Percentiles rank a stretch among this genome's conserved stretches.
phyloP scores from a whole-genome alignment of 768 basidiomycete genomes.

The Leccinum boreale region DNA sequence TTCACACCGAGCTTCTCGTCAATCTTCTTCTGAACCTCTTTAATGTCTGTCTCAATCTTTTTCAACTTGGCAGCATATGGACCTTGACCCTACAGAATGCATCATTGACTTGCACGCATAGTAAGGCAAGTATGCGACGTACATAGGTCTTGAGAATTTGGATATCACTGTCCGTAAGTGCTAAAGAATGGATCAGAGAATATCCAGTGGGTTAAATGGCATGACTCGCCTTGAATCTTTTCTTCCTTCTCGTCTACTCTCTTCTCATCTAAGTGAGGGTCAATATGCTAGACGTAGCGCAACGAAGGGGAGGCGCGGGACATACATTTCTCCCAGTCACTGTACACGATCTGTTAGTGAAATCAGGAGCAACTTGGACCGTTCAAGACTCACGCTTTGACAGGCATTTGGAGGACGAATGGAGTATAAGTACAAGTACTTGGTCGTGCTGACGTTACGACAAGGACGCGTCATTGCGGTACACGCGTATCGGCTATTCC shows the following conservation, averaged over 20 bases:
- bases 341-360: constrained; percentile 32
- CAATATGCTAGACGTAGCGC: constrained; percentile 3
- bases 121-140: constrained; percentile 25
- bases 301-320: constrained; percentile 6
- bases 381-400: constrained; percentile 79
- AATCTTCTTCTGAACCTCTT: constrained; percentile 94
- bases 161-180: constrained; percentile 96
- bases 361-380: neutral
- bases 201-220: neutral
- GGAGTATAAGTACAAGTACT: neutral
- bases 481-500: constrained; percentile 27
- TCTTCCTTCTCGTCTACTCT: constrained; percentile 83
- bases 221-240: constrained; percentile 77
- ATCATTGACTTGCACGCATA: neutral
- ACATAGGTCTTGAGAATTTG: constrained; percentile 99
- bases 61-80: constrained; percentile 90
- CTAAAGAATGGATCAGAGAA: constrained; percentile 38
- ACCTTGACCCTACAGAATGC: constrained; percentile 80
- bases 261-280: constrained; percentile 64
- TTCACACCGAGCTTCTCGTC: constrained; percentile 98
- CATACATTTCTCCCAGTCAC: constrained; percentile 99
- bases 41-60: constrained; percentile 87
- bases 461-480: constrained; percentile 36
- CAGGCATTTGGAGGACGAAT: constrained; percentile 63
- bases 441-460: constrained; percentile 16